Conservation (phyloP, 1,284 basidiomycete species). For the Singerocomus inundabilis region DNA sequence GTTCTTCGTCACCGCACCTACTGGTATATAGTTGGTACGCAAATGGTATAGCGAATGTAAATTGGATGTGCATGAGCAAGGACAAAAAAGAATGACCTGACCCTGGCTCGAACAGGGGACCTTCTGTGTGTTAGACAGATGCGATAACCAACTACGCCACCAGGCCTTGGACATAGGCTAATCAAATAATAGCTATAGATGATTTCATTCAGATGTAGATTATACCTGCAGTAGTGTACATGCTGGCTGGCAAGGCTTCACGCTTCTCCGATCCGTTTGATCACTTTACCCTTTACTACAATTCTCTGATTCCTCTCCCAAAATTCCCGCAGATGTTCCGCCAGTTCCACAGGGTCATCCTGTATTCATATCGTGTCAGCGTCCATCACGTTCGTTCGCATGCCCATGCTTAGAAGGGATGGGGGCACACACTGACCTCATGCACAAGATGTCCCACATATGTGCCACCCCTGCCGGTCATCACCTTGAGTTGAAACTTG, state of each 20-base stretch:
- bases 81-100: too few species aligned
- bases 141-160: constrained; percentile 83
- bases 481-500: constrained; percentile 92
- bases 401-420: background rate
- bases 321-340: constrained; percentile 82
- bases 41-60: too few species aligned
- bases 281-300: constrained; percentile 47
- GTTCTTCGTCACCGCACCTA: background rate
- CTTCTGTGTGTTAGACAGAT: constrained; percentile 73
- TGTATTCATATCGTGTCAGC: constrained; percentile 33
- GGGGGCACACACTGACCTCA: constrained; percentile 56
- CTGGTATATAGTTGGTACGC: too few species aligned
- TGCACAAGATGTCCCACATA: constrained; percentile 90
- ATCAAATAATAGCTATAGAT: too few species aligned
- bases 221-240: too few species aligned
- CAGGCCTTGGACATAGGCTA: constrained; percentile 28
- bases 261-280: constrained; percentile 82
- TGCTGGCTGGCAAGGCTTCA: constrained; percentile 2
- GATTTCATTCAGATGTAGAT: too few species aligned
- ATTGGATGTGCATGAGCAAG: too few species aligned
- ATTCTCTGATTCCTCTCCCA: constrained; percentile 88
- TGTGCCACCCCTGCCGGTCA: constrained; percentile 48
- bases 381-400: background rate
- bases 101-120: constrained; percentile 42
- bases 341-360: constrained; percentile 83